Evolutionary conservation across 2,329 filamentous ascomycete genomes (phyloP), one percentile per base, ranked within the genome.

Genomic region (Aspergillus brasiliensis): DNA sequence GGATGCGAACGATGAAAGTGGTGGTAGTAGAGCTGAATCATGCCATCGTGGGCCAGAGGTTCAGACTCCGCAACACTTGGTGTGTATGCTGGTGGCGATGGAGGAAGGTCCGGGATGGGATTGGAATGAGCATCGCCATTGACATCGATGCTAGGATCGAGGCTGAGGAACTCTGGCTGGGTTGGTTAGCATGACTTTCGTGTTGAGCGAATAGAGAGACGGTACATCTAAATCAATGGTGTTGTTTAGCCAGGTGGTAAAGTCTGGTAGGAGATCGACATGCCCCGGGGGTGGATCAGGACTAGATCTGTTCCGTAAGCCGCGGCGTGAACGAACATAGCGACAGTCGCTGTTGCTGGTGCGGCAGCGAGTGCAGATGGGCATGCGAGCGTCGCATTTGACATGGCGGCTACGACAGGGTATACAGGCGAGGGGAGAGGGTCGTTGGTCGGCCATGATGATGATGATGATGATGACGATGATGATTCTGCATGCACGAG

Each of bases 1-100:
- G 83, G 83, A 72, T 85, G 83, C 15, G 78, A 77, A 3, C 73
- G 71, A 67, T 82, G 78, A 65, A 84, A 84, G 65, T 80, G 75
- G 54, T 78, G 75, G 62, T 84, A 85, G 72, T 79, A 85, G 17
- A 81, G 71, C 62, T 78, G 73, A 15, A 80, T 73, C 56, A 81
- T 60, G 11, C 65, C 65, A 47, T 71, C 68, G 37, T 62, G 64
- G 7, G 66, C 61, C 19, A 69, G 34, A 1, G 40, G 44, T 6
- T 65, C 63, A 2, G 58, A 8, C 17, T 44, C 59, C 19, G 49
- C 58, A 5, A 52, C 42, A 58, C 5, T 25, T 46, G 8, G 23
- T 5, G 31, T 65, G 58, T 25, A 67, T 31, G 5, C 46, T 31
- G 46, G 44, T 25, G 21, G 46, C 3, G 46, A 27, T 19, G 25